These are phyloP conservation scores for Penicillium flavigenum DNA, from an alignment of 495 filamentous ascomycete genomes.

Conservation along the genomic window DNA sequence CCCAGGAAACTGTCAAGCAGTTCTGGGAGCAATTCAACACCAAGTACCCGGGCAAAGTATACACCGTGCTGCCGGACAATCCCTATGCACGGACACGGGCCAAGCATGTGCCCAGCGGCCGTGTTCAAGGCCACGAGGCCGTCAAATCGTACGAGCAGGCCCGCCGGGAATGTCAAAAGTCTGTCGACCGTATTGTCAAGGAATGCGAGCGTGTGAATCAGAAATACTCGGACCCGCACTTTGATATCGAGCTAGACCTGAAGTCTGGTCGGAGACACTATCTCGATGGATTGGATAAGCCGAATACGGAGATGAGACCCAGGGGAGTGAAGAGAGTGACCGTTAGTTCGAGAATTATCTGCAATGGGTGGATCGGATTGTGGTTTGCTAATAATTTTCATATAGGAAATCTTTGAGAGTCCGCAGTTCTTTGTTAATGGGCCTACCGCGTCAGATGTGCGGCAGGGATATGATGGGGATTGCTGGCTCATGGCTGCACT, in stretches of 20 bases:
- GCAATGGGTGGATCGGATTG: background rate
- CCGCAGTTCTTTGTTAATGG: conserved; percentile 85
- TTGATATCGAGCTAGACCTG: conserved; percentile 81
- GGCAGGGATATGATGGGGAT: conserved; percentile 77
- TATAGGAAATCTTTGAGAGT: conserved; percentile 78
- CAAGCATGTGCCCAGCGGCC: conserved; percentile 51
- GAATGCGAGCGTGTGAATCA: conserved; percentile 84
- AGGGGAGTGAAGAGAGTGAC: conserved; percentile 64
- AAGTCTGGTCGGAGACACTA: conserved; percentile 60
- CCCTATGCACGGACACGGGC: conserved; percentile 64
- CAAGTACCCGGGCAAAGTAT: conserved; percentile 60
- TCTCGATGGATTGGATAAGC: conserved; percentile 57
- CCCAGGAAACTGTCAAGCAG: conserved; percentile 69
- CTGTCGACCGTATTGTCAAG: conserved; percentile 77
- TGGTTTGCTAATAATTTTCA: background rate
- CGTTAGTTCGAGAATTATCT: conserved; percentile 30
- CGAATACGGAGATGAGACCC: conserved; percentile 48
- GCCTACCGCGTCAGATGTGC: conserved; percentile 77
- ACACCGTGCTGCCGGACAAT: conserved; percentile 72
- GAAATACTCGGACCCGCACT: conserved; percentile 86
- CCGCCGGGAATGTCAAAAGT: conserved; percentile 61
- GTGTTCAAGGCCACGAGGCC: conserved; percentile 55
- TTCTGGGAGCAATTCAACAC: conserved; percentile 79
- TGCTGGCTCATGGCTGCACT: conserved; percentile 92
- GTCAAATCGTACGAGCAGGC: conserved; percentile 72